Evolutionary conservation across 2,329 filamentous ascomycete species (phyloP).

Genomic region (Aureobasidium mangrovei): DNA sequence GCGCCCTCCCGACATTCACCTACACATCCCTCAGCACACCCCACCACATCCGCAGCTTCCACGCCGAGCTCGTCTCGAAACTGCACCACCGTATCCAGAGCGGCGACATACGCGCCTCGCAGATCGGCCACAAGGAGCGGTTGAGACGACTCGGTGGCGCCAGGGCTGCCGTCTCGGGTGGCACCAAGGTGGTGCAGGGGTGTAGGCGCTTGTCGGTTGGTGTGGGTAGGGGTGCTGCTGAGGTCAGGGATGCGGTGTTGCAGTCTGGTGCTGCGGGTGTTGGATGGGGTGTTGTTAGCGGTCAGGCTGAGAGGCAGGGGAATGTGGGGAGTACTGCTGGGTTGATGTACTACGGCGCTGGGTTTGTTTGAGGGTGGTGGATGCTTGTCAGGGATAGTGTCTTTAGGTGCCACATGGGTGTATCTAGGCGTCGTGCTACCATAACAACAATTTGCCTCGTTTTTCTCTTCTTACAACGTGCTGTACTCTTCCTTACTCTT

Average conservation of each 20-base stretch:
- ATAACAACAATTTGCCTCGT: too few species aligned
- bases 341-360: background rate
- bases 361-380: background rate
- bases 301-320: background rate
- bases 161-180: background rate
- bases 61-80: background rate
- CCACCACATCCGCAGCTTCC: background rate
- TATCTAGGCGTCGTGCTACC: background rate
- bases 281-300: background rate
- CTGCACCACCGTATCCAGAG: background rate
- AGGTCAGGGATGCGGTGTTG: background rate
- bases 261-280: background rate
- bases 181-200: background rate
- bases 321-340: background rate
- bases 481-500: too few species aligned
- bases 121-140: background rate
- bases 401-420: background rate
- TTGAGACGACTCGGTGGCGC: background rate
- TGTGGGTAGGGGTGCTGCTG: background rate
- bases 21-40: background rate
- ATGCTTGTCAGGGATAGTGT: background rate
- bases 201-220: background rate
- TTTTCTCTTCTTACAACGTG: too few species aligned
- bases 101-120: background rate
- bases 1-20: background rate